Percentiles rank a stretch among this genome's conserved stretches.
phyloP scores from a whole-genome alignment of 1,284 basidiomycete species.

The Marasmius fiardii region DNA sequence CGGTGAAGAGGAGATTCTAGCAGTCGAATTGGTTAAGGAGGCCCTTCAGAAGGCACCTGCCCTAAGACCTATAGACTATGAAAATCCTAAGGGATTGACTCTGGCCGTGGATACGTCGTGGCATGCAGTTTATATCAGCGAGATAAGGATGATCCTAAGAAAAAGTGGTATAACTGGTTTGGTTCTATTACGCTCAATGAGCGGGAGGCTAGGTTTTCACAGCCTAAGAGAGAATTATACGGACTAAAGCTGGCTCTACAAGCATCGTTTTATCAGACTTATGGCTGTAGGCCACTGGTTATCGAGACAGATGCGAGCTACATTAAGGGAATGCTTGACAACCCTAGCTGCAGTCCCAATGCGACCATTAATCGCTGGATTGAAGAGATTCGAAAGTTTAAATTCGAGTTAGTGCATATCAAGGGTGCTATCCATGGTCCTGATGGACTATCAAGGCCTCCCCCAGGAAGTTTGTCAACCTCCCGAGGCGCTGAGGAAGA shows the following conservation, averaged over 20 bases:
- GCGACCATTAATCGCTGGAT: slow-evolving; percentile 21
- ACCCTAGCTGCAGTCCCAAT: slow-evolving; percentile 17
- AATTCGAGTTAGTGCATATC: slow-evolving; percentile 6
- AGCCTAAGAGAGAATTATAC: slow-evolving; percentile 34
- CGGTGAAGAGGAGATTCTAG: slow-evolving; percentile 17
- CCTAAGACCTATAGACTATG: not conserved
- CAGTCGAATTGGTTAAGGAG: not conserved
- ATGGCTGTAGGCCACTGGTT: slow-evolving; percentile 21
- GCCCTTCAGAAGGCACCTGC: not conserved
- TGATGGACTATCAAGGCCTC: slow-evolving; percentile 1
- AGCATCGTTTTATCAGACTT: slow-evolving; percentile 19
- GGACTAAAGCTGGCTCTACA: slow-evolving; percentile 25
- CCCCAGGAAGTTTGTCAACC: not conserved
- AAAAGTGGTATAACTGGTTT: slow-evolving; percentile 16
- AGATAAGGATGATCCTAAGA: slow-evolving; percentile 14
- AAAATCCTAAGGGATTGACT: slow-evolving; percentile 8
- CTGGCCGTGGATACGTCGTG: slow-evolving; percentile 30
- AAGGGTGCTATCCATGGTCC: slow-evolving; percentile 1
- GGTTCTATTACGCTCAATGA: slow-evolving; percentile 27
- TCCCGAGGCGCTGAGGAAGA: not conserved
- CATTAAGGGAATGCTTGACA: slow-evolving; percentile 24
- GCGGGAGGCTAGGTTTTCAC: slow-evolving; percentile 26
- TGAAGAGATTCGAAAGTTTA: slow-evolving; percentile 5
- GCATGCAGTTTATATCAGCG: slow-evolving; percentile 25
- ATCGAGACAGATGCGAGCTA: slow-evolving; percentile 29